Conservation (phyloP, 192 early-diverging fungal genomes). For the Gonapodya sp. region DNA sequence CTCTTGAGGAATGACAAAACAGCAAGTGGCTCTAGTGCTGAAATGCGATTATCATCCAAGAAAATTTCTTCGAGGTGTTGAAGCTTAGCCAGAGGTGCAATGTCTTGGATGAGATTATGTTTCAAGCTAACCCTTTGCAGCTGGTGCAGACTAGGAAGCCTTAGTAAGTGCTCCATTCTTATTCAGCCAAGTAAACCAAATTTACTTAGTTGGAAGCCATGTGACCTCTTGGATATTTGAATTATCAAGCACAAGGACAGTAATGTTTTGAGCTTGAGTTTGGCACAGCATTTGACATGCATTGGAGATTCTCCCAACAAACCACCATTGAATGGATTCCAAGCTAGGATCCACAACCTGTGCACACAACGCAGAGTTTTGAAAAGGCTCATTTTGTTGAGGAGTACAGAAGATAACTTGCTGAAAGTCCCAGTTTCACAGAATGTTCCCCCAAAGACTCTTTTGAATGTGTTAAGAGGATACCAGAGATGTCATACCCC, state of each 20-base stretch:
- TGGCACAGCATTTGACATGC: not conserved
- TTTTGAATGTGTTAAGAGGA: not conserved
- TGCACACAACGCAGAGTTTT: not conserved
- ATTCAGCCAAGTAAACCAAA: not conserved
- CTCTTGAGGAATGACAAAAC: slow-evolving; percentile 30
- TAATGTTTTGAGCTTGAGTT: slow-evolving; percentile 26
- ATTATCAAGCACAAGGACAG: slow-evolving; percentile 40
- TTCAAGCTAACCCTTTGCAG: slow-evolving; percentile 47
- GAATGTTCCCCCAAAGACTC: not conserved
- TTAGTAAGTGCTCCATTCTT: not conserved
- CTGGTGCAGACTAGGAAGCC: slow-evolving; percentile 16
- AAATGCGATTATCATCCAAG: slow-evolving; percentile 46
- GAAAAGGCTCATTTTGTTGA: not conserved
- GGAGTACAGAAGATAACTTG: not conserved
- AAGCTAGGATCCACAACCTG: not conserved
- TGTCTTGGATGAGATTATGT: slow-evolving; percentile 40
- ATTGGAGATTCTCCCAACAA: not conserved
- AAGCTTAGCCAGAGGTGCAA: slow-evolving; percentile 27
- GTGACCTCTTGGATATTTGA: slow-evolving; percentile 36
- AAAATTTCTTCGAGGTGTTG: slow-evolving; percentile 36
- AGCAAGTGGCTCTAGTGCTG: slow-evolving; percentile 32
- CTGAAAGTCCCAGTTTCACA: not conserved
- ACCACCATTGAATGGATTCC: not conserved
- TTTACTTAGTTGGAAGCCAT: slow-evolving; percentile 25
- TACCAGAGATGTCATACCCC: too few relatives aligned